A percentile compares a stretch with the other conserved stretches of the same genome.
Evolutionary conservation across 495 filamentous ascomycete species (phyloP).

Genomic region (Platismatia glauca): DNA sequence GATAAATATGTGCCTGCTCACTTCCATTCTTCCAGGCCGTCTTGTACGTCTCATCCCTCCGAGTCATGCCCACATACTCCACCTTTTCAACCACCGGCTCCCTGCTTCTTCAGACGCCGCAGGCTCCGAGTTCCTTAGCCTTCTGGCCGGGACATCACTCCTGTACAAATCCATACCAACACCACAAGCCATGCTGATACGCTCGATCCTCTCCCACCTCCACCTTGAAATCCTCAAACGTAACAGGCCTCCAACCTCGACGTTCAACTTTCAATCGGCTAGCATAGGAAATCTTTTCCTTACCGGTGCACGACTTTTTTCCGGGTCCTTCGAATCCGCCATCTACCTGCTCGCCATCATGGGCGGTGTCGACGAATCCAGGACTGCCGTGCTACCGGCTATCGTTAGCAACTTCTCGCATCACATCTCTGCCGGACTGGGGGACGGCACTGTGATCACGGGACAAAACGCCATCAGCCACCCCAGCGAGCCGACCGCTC

Average conservation of each 20-base stretch:
- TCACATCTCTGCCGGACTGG: conserved; percentile 79
- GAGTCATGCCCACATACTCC: conserved; percentile 59
- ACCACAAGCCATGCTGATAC: conserved; percentile 83
- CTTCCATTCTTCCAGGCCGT: conserved; percentile 45
- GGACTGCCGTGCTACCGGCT: conserved; percentile 70
- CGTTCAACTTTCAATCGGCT: conserved; percentile 81
- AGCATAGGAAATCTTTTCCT: conserved; percentile 92
- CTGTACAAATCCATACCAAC: conserved; percentile 71
- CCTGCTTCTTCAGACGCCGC: conserved; percentile 33
- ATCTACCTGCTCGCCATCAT: conserved; percentile 78
- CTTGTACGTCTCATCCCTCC: conserved; percentile 84
- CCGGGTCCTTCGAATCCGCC: conserved; percentile 70
- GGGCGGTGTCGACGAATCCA: conserved; percentile 61
- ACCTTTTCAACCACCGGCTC: conserved; percentile 79
- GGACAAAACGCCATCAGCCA: conserved; percentile 93
- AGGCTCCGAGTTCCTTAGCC: conserved; percentile 70
- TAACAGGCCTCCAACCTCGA: conserved; percentile 59
- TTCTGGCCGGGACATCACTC: conserved; percentile 68
- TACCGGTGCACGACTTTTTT: conserved; percentile 73
- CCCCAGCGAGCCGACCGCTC: conserved; percentile 51
- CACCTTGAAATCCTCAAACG: conserved; percentile 90
- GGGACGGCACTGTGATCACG: conserved; percentile 68
- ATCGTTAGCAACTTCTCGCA: conserved; percentile 91
- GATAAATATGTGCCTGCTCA: background rate
- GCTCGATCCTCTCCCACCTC: conserved; percentile 76